A percentile compares a stretch with the other conserved stretches of the same genome.
Conservation (phyloP, 2,329 filamentous ascomycete genomes). For the Aspergillus tanneri region DNA sequence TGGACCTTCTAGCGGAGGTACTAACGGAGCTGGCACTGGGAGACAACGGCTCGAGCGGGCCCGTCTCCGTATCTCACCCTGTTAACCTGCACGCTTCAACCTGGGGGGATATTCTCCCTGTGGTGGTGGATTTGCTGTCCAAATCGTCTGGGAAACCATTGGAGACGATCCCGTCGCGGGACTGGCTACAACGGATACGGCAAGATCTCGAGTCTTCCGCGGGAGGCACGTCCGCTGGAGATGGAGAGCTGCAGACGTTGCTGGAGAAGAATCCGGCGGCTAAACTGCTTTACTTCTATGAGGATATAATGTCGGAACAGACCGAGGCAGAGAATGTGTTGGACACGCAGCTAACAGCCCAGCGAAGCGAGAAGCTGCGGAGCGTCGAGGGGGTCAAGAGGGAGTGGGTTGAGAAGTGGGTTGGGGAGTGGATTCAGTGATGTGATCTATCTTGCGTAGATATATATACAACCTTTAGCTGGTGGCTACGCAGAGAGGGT, state of each 20-base stretch:
- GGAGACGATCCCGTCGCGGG: conserved; percentile 12
- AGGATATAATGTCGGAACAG: conserved; percentile 12
- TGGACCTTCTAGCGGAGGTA: conserved; percentile 42
- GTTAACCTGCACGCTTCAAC: conserved; percentile 17
- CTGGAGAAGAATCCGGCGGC: conserved; percentile 28
- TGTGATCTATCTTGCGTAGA: too few relatives aligned
- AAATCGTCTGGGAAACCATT: background rate
- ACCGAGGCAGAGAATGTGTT: conserved; percentile 13
- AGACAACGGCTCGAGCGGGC: background rate
- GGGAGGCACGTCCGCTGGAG: background rate
- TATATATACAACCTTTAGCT: too few relatives aligned
- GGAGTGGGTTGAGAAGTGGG: conserved; percentile 39
- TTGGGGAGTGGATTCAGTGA: conserved; percentile 35
- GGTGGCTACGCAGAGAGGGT: too few relatives aligned
- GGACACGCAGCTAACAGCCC: conserved; percentile 15
- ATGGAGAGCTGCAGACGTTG: conserved; percentile 11
- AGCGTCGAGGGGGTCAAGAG: conserved; percentile 26
- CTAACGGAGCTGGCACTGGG: conserved; percentile 17
- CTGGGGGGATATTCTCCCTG: conserved; percentile 13
- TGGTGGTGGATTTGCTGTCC: background rate
- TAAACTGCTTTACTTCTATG: conserved; percentile 34
- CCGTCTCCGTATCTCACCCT: conserved; percentile 17
- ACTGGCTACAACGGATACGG: conserved; percentile 17
- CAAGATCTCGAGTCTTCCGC: conserved; percentile 11
- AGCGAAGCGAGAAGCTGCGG: conserved; percentile 27